Conservation (phyloP, 208 protist species). For the Leishmania major region DNA sequence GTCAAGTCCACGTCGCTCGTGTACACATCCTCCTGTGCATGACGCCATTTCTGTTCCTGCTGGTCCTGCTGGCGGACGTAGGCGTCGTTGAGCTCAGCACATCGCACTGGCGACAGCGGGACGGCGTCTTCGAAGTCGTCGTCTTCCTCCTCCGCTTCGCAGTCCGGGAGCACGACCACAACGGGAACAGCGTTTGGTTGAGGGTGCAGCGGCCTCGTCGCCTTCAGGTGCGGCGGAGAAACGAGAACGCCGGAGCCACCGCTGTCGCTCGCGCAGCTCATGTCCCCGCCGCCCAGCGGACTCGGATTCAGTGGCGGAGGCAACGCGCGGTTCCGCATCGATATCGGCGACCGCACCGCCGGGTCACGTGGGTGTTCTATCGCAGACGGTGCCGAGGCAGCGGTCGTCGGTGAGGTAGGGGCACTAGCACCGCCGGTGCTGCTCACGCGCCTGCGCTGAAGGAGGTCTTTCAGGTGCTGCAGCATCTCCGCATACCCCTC, state of each 20-base stretch:
- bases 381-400: not conserved
- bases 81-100: constrained; percentile 60
- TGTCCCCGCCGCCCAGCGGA: not conserved
- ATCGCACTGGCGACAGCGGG: constrained; percentile 67
- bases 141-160: constrained; percentile 30
- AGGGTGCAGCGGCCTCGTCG: constrained; percentile 32
- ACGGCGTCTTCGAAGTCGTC: constrained; percentile 86
- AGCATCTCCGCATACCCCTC: constrained; percentile 85
- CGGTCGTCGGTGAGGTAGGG: constrained; percentile 17
- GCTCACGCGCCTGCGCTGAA: constrained; percentile 50
- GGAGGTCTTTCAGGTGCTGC: constrained; percentile 76
- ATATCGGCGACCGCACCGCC: constrained; percentile 4
- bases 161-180: constrained; percentile 8
- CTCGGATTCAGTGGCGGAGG: constrained; percentile 26
- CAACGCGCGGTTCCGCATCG: not conserved
- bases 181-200: constrained; percentile 7
- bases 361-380: not conserved
- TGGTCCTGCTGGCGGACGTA: constrained; percentile 35
- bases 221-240: constrained; percentile 33
- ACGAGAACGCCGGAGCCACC: not conserved
- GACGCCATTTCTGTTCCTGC: not conserved
- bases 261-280: not conserved
- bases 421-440: constrained; percentile 24
- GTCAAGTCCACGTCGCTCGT: constrained; percentile 43
- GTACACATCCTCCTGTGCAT: constrained; percentile 38